Base-by-base conservation (phyloP, 441 rosid species). In the Arabidopsis lyrata region DNA sequence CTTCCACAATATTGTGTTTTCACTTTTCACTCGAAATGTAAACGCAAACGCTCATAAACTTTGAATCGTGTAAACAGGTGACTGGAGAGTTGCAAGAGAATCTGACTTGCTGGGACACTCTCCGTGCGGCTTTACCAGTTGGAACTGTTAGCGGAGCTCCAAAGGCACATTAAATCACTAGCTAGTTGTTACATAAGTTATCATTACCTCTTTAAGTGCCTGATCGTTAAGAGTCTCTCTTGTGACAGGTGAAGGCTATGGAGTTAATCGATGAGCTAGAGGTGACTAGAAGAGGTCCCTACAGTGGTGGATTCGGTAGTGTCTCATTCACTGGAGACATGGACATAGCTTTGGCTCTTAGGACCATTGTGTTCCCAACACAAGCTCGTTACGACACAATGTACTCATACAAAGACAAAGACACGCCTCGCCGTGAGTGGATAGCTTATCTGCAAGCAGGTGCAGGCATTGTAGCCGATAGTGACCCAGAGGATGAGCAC, bases 71-170 rank as follows among this genome's bases (percentile, higher is more conserved):
- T 32, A 22, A 53, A 72, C 82, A 88, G 93, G 90, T 89, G 61
- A 85, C 86, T 0, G 95, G 97, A 59, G 93, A 92, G 80, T 72
- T 89, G 71, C 82, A 78, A 16, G 90, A 89, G 47, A 38, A 81
- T 73, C 85, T 87, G 8, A 80, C 80, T 12, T 78, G 90, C 74
- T 90, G 98, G 98, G 95, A 92, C 78, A 91, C 76, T 7, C 84
- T 90, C 54, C 85, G 89, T n/a, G 86, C 92, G 22, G 93, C 95
- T 4, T 74, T 92, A 63, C 95, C 98, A 0, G 93, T 90, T 10
- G 96, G 95, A 72, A 90, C 93, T 0, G 95, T 86, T 72, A 90
- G 93, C 11, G 92, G 98, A 66, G 93, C 91, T 18, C 97, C 97
- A 39, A 92, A 92, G 93, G 75, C 59, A 69, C 15, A 20, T 27